Base-by-base conservation (phyloP, 139 green algal genomes). In the Closterium sp. region DNA sequence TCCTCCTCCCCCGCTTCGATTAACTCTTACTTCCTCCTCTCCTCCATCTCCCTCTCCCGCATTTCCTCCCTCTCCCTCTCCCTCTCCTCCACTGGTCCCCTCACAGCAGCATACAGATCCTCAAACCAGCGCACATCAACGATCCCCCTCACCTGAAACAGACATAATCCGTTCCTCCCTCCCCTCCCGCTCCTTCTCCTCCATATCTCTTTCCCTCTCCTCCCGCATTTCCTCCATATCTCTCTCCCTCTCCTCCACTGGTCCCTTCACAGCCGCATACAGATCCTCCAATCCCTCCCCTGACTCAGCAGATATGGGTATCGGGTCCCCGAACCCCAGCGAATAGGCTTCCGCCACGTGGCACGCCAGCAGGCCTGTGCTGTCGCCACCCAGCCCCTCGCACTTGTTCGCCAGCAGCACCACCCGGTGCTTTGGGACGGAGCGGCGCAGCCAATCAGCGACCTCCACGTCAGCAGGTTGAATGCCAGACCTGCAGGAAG, bases 341-440 rank as follows among this genome's bases (percentile, higher is more conserved):
- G 64, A 33, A 76, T 87, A 88, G 7, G 94, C 92, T 55, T 96
- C 93, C 12, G 30, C 92, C 43, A 94, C 25, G 69, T 90, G 33
- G 25, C 91, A 33, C 0, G 90, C 84, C 33, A 94, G 69, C 64
- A 66, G 30, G 30, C 85, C 85, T 8, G 31, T 25, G 66, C 16
- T 23, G 64, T 92, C 32, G 81, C 91, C 35, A 12, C 84, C 33
- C 33, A 66, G 34, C 31, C 93, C 92, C 95, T 99, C 97, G 30
- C 96, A 97, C 94, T 99, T 99, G 96, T 99, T 99, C 28, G 95
- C 96, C 28, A 98, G 91, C 3, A 88, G 85, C 0, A 95, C 89
- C 19, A 99, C 92, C 2, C 81, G 84, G 0, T 94, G 84, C 3
- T 43, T 36, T 33, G 85, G 91, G 19, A 66, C 87, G 23, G 23